Conservation (phyloP, 2,329 filamentous ascomycete genomes). For the Apiospora sp. region DNA sequence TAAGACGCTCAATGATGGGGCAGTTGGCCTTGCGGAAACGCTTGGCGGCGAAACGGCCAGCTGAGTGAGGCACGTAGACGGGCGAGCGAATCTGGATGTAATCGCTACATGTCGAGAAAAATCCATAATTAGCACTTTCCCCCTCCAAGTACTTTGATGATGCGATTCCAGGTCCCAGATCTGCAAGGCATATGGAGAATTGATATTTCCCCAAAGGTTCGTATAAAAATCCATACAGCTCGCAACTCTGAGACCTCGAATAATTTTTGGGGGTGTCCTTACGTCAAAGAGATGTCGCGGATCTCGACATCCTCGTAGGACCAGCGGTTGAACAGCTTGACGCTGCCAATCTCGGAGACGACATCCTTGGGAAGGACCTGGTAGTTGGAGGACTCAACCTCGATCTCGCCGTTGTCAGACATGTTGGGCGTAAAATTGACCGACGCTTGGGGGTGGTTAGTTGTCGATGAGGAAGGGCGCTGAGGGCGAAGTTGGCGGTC, state of each 20-base stretch:
- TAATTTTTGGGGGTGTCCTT: conserved; percentile 58
- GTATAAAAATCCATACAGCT: background rate
- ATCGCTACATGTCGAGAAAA: conserved; percentile 69
- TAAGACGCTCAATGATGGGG: conserved; percentile 99
- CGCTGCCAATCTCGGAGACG: conserved; percentile 75
- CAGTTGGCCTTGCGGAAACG: conserved; percentile 99
- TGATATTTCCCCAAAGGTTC: background rate
- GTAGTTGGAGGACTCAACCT: conserved; percentile 72
- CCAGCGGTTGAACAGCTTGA: conserved; percentile 80
- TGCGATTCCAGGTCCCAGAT: background rate
- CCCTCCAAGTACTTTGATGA: background rate
- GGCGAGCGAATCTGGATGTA: conserved; percentile 99
- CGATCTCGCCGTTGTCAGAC: conserved; percentile 84
- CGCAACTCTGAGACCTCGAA: conserved; percentile 19
- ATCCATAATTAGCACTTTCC: conserved; percentile 40
- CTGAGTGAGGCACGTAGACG: conserved; percentile 99
- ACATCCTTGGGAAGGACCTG: conserved; percentile 82
- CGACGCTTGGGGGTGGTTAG: conserved; percentile 20
- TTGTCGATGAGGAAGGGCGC: conserved; percentile 22
- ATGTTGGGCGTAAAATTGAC: conserved; percentile 57
- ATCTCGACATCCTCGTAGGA: conserved; percentile 99
- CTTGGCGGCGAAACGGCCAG: conserved; percentile 98
- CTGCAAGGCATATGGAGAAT: conserved; percentile 7
- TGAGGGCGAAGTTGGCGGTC: conserved; percentile 23
- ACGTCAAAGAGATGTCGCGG: conserved; percentile 99